phyloP scores from a whole-genome alignment of 2,329 filamentous ascomycete genomes.

The Cladosporium velox region DNA sequence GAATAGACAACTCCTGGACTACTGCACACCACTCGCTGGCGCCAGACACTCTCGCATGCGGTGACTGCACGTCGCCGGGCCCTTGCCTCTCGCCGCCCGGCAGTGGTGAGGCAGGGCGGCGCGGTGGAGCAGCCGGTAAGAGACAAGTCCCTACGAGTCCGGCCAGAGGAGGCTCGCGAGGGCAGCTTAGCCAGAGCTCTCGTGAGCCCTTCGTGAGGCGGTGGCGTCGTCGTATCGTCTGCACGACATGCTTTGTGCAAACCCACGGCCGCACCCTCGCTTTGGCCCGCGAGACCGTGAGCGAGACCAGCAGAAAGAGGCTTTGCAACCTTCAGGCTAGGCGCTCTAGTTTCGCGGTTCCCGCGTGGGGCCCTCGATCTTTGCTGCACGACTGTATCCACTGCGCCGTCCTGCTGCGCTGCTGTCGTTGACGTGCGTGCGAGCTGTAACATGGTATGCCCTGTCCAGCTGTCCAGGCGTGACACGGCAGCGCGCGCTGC shows the following conservation, averaged over 20 bases:
- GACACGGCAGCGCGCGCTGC: constrained; percentile 3
- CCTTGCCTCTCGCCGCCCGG: constrained; percentile 8
- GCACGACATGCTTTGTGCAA: constrained; percentile 11
- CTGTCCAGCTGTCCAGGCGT: constrained; percentile 7
- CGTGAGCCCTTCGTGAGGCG: not conserved
- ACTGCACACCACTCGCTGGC: constrained; percentile 7
- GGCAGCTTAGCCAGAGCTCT: not conserved
- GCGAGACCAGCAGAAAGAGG: constrained; percentile 9
- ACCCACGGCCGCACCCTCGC: constrained; percentile 10
- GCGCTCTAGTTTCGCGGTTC: constrained; percentile 8
- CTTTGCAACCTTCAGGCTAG: constrained; percentile 16
- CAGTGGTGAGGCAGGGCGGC: constrained; percentile 2
- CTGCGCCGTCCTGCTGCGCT: not conserved
- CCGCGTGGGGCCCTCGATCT: constrained; percentile 15
- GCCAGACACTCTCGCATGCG: constrained; percentile 10
- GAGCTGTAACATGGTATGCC: constrained; percentile 13
- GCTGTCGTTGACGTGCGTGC: constrained; percentile 1
- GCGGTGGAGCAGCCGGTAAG: not conserved
- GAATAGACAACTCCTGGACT: constrained; percentile 17
- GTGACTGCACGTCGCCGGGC: constrained; percentile 5
- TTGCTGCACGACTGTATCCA: constrained; percentile 14
- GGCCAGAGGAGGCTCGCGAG: not conserved
- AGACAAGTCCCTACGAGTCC: constrained; percentile 14
- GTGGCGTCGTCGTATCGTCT: constrained; percentile 5
- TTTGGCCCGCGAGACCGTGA: constrained; percentile 10